These are phyloP conservation scores for Saposhnikovia divaricata DNA, from an alignment of 129 eudicot species.

Conservation along the genomic window DNA sequence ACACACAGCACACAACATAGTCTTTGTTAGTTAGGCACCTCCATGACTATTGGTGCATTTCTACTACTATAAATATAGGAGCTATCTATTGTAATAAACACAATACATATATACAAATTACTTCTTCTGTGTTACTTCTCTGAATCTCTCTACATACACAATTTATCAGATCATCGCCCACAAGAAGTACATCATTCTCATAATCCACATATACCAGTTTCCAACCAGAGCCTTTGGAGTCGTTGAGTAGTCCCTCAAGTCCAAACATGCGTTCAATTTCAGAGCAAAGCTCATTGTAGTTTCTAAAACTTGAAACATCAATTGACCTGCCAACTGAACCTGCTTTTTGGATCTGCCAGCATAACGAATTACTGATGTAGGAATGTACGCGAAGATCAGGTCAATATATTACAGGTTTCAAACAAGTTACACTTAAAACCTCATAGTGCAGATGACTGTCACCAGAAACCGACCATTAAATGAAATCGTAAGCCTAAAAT, in stretches of 20 bases:
- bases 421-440: conserved; percentile 5
- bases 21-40: too few relatives aligned
- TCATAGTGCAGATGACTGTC: not conserved
- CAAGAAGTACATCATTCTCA: too few relatives aligned
- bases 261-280: conserved; percentile 96
- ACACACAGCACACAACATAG: too few relatives aligned
- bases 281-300: conserved; percentile 59
- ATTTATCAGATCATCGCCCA: too few relatives aligned
- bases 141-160: too few relatives aligned
- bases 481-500: not conserved
- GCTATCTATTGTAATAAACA: too few relatives aligned
- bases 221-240: conserved; percentile 19
- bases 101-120: too few relatives aligned
- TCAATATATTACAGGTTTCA: not conserved
- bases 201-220: too few relatives aligned
- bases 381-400: not conserved
- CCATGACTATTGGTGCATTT: too few relatives aligned
- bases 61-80: too few relatives aligned
- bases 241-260: conserved; percentile 81
- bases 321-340: conserved; percentile 98
- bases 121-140: too few relatives aligned
- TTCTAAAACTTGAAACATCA: conserved; percentile 76
- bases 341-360: conserved; percentile 75
- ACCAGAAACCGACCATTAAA: not conserved
- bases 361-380: not conserved